Conservation (phyloP, 345 rosid species). For the Mallotus nudiflorus region DNA sequence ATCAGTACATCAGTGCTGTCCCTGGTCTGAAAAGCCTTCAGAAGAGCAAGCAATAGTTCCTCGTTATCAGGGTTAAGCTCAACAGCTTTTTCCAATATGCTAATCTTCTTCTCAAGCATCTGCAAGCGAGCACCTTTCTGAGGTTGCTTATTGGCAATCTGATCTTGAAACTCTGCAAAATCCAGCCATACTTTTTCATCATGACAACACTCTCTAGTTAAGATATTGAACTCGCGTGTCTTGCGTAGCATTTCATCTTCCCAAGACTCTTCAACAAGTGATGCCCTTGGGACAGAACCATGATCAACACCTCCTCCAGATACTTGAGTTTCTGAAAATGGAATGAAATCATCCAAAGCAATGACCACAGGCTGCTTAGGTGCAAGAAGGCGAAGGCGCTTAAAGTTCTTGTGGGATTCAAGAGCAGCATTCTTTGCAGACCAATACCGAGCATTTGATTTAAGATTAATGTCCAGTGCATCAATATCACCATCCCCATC, state of each 20-base stretch:
- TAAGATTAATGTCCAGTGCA: constrained; percentile 58
- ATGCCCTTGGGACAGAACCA: constrained; percentile 24
- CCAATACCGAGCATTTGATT: constrained; percentile 84
- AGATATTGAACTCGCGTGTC: constrained; percentile 72
- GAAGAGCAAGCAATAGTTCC: constrained; percentile 69
- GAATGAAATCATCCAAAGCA: constrained; percentile 54
- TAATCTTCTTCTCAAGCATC: constrained; percentile 88
- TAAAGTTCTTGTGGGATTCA: constrained; percentile 61
- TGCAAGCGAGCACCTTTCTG: constrained; percentile 87
- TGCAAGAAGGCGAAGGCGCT: constrained; percentile 51
- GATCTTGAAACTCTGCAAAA: constrained; percentile 82
- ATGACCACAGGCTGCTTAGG: constrained; percentile 33
- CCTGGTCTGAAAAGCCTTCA: constrained; percentile 80
- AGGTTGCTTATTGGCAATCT: constrained; percentile 66
- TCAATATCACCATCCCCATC: constrained; percentile 71
- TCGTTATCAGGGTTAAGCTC: constrained; percentile 90
- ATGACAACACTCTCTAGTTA: constrained; percentile 77
- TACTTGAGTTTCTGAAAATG: constrained; percentile 44
- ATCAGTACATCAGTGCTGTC: constrained; percentile 71
- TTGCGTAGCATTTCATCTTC: constrained; percentile 82
- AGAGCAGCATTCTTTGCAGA: constrained; percentile 72
- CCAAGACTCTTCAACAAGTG: constrained; percentile 77
- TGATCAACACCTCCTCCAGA: constrained; percentile 34
- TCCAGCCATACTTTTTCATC: constrained; percentile 84
- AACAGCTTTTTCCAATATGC: constrained; percentile 87